Conservation (phyloP, 2,329 filamentous ascomycete genomes). For the Calonectria naviculata region DNA sequence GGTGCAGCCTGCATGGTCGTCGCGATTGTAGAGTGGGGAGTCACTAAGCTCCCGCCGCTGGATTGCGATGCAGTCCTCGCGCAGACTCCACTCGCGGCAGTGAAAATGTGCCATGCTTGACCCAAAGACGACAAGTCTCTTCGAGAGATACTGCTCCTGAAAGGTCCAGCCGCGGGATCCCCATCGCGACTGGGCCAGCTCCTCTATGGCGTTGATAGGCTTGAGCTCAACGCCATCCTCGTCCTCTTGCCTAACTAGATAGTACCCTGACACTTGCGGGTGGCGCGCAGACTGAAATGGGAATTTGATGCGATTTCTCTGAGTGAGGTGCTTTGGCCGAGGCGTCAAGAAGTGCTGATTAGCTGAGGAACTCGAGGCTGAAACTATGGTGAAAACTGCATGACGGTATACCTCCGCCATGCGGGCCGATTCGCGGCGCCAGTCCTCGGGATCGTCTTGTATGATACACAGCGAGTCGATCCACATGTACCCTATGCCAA, state of each 20-base stretch:
- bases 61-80: no score
- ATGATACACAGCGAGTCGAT: not conserved
- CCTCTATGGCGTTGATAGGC: no score
- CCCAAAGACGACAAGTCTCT: no score
- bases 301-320: no score
- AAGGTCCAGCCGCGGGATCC: not conserved
- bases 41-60: no score
- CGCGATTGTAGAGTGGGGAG: no score
- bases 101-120: no score
- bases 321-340: no score
- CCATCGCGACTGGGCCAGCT: not conserved
- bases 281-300: no score
- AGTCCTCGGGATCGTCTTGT: not conserved
- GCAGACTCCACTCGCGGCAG: no score
- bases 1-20: no score
- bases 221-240: not conserved
- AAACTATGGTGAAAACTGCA: not conserved
- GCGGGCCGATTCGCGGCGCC: not conserved
- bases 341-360: no score
- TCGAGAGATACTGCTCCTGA: not conserved
- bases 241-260: not conserved
- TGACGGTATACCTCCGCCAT: not conserved
- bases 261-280: not conserved
- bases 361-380: not conserved
- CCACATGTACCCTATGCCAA: not conserved